Percentiles rank a stretch among this genome's conserved stretches.
These are phyloP conservation scores for Allium sativum DNA, from an alignment of 106 monocot genomes.

Conservation along the genomic window DNA sequence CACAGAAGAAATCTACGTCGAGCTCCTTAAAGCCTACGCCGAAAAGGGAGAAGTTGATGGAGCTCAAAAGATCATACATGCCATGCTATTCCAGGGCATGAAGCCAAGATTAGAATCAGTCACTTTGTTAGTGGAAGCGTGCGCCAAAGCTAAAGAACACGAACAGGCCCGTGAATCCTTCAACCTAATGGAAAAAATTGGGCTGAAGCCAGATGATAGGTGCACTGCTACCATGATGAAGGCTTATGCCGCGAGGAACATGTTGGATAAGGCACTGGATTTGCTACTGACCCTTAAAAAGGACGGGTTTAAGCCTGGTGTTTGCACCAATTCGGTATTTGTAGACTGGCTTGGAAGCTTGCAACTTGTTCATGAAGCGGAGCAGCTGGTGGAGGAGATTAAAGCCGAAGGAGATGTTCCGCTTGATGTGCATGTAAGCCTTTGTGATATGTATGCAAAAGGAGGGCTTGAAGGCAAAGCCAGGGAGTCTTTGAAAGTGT, in stretches of 20 bases:
- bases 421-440: conserved; percentile 51
- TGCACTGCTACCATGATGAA: conserved; percentile 53
- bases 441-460: conserved; percentile 69
- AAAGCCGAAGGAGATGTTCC: conserved; percentile 40
- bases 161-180: conserved; percentile 56
- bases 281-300: conserved; percentile 62
- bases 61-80: conserved; percentile 41
- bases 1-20: conserved; percentile 50
- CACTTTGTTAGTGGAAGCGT: conserved; percentile 52
- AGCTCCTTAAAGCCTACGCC: conserved; percentile 40
- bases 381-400: conserved; percentile 40
- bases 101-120: conserved; percentile 36
- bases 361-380: conserved; percentile 77
- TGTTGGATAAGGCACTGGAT: conserved; percentile 69
- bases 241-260: conserved; percentile 57
- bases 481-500: conserved; percentile 30
- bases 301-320: conserved; percentile 54
- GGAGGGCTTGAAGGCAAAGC: conserved; percentile 35
- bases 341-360: conserved; percentile 75
- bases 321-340: conserved; percentile 42
- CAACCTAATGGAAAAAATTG: conserved; percentile 37
- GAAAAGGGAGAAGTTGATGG: conserved; percentile 36
- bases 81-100: conserved; percentile 60
- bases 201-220: conserved; percentile 56
- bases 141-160: conserved; percentile 24